phyloP scores from a whole-genome alignment of 768 basidiomycete species.

The Hortiboletus flavorubellus region DNA sequence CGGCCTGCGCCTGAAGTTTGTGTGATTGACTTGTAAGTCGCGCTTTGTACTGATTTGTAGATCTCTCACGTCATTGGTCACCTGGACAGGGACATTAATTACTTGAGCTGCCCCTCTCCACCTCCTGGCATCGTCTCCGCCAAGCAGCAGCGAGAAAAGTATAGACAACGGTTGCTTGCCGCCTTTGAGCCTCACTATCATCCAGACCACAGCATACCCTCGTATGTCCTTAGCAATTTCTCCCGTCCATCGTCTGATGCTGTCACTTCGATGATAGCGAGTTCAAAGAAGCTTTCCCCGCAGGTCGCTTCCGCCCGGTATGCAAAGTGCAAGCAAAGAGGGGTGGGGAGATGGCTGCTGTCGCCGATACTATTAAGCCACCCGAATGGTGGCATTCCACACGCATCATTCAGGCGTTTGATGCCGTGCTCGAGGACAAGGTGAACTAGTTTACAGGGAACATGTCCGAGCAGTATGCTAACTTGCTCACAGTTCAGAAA shows the following conservation, averaged over 20 bases:
- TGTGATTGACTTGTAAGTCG: constrained; percentile 76
- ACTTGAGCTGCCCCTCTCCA: constrained; percentile 80
- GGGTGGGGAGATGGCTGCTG: constrained; percentile 72
- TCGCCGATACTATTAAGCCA: constrained; percentile 85
- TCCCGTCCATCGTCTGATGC: neutral
- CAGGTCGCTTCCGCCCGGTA: constrained; percentile 84
- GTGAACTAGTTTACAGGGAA: constrained; percentile 34
- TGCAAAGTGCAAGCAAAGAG: constrained; percentile 89
- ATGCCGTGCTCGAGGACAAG: constrained; percentile 81
- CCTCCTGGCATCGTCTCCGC: constrained; percentile 69
- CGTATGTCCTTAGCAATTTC: constrained; percentile 35
- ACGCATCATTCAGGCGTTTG: constrained; percentile 87
- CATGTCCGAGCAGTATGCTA: neutral
- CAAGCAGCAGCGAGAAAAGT: constrained; percentile 80
- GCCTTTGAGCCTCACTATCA: constrained; percentile 87
- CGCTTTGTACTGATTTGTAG: neutral
- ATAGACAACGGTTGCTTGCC: constrained; percentile 64
- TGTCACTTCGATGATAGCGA: constrained; percentile 49
- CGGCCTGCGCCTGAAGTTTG: constrained; percentile 78
- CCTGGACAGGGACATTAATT: constrained; percentile 66
- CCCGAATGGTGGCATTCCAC: constrained; percentile 96
- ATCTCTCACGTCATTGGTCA: neutral
- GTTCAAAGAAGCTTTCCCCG: constrained; percentile 94
- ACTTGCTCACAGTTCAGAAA: constrained; percentile 67
- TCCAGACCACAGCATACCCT: constrained; percentile 82